These are phyloP conservation scores for Geranomyces michiganensis DNA, from an alignment of 192 early-diverging fungal genomes.

Conservation along the genomic window DNA sequence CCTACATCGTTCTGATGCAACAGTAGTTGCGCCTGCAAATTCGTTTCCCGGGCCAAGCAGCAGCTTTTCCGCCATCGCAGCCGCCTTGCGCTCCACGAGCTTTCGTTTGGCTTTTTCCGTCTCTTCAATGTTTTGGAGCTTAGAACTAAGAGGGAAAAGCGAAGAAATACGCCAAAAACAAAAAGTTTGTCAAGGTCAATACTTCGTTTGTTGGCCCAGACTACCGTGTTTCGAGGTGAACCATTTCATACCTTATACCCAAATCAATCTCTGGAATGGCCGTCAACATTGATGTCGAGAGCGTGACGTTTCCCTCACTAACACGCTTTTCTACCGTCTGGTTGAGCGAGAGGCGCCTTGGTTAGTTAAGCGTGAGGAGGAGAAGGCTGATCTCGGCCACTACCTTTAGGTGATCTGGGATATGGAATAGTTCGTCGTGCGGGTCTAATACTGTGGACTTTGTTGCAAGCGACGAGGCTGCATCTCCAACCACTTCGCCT, in stretches of 20 bases:
- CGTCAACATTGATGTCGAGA: conserved; percentile 85
- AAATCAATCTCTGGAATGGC: conserved; percentile 91
- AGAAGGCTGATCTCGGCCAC: neutral
- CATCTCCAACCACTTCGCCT: conserved; percentile 44
- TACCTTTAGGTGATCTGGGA: conserved; percentile 67
- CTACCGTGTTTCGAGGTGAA: too few species aligned
- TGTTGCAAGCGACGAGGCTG: conserved; percentile 18
- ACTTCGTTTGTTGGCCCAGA: neutral
- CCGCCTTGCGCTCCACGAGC: conserved; percentile 48
- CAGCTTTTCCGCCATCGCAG: conserved; percentile 5
- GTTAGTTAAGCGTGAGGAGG: too few species aligned
- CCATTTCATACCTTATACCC: too few species aligned
- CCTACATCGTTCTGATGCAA: conserved; percentile 50
- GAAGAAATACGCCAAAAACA: neutral
- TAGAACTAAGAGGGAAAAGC: too few species aligned
- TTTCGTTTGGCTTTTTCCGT: conserved; percentile 77
- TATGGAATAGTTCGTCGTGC: conserved; percentile 67
- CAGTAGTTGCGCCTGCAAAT: conserved; percentile 20
- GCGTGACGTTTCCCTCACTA: conserved; percentile 82
- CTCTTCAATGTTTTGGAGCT: conserved; percentile 76
- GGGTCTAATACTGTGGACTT: conserved; percentile 19
- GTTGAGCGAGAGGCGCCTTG: neutral
- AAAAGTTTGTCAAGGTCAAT: neutral
- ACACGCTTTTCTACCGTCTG: conserved; percentile 59
- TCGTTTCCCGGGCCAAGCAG: conserved; percentile 9